These are phyloP conservation scores for Naganishia sp. DNA, from an alignment of 1,284 basidiomycete genomes.

Conservation along the genomic window DNA sequence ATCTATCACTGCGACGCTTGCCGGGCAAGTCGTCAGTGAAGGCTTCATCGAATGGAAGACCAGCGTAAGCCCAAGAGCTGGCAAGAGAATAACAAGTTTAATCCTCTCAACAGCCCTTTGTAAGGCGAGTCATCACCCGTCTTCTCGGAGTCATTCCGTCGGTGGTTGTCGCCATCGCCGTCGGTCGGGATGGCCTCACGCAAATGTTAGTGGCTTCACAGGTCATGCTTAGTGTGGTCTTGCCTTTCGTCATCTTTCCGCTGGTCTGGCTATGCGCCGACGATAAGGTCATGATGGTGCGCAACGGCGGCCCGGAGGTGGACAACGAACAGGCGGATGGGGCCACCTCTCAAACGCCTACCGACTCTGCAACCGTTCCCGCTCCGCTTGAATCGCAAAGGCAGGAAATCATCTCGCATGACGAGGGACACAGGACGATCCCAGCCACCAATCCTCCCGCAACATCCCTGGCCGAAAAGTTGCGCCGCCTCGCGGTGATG, in stretches of 20 bases:
- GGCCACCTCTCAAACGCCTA: background rate
- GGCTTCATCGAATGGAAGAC: slow-evolving; percentile 90
- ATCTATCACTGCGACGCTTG: slow-evolving; percentile 86
- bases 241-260: slow-evolving; percentile 84
- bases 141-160: slow-evolving; percentile 84
- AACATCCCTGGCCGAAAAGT: background rate
- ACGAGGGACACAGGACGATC: too few relatives aligned
- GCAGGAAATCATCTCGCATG: too few relatives aligned
- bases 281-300: slow-evolving; percentile 68
- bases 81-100: slow-evolving; percentile 30
- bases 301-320: slow-evolving; percentile 23
- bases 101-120: slow-evolving; percentile 61
- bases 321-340: background rate
- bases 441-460: background rate
- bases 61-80: slow-evolving; percentile 60
- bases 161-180: slow-evolving; percentile 71
- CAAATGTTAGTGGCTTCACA: slow-evolving; percentile 82
- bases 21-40: slow-evolving; percentile 88
- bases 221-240: slow-evolving; percentile 80
- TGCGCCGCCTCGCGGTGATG: slow-evolving; percentile 27
- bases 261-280: slow-evolving; percentile 74
- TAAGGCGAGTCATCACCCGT: slow-evolving; percentile 80
- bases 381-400: too few relatives aligned
- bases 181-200: slow-evolving; percentile 76
- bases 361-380: background rate